phyloP scores from a whole-genome alignment of 768 basidiomycete genomes.

The Cystobasidium tubakii region DNA sequence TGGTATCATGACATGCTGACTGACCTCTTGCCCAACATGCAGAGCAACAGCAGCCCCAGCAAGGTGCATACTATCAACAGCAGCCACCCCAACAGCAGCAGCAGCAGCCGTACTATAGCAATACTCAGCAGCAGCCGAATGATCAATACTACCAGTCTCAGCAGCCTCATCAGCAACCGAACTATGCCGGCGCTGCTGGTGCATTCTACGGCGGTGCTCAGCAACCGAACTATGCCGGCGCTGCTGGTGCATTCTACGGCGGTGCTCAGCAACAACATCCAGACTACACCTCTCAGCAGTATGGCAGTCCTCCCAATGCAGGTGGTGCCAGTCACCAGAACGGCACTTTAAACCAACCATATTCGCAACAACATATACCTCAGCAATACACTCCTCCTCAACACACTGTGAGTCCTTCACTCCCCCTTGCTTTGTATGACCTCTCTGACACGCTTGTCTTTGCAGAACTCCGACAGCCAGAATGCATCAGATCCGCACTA shows the following conservation, averaged over 20 bases:
- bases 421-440: not conserved
- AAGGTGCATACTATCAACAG: conserved; percentile 37
- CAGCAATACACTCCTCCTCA: not conserved
- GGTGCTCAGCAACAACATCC: not conserved
- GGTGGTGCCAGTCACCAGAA: not conserved
- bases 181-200: not conserved
- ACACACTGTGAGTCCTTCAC: not conserved
- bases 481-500: conserved; percentile 55
- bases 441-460: conserved; percentile 1
- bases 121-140: conserved; percentile 21
- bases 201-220: not conserved
- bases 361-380: not conserved
- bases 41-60: conserved; percentile 35
- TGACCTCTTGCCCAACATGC: too few relatives aligned
- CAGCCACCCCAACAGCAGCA: conserved; percentile 45
- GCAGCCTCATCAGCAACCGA: conserved; percentile 34
- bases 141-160: conserved; percentile 36
- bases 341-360: not conserved
- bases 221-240: conserved; percentile 26
- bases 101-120: conserved; percentile 39
- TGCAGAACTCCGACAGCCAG: not conserved
- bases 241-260: not conserved
- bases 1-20: too few relatives aligned
- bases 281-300: not conserved
- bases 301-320: not conserved